Conservation (phyloP, 495 filamentous ascomycete species). For the Xylaria curta region DNA sequence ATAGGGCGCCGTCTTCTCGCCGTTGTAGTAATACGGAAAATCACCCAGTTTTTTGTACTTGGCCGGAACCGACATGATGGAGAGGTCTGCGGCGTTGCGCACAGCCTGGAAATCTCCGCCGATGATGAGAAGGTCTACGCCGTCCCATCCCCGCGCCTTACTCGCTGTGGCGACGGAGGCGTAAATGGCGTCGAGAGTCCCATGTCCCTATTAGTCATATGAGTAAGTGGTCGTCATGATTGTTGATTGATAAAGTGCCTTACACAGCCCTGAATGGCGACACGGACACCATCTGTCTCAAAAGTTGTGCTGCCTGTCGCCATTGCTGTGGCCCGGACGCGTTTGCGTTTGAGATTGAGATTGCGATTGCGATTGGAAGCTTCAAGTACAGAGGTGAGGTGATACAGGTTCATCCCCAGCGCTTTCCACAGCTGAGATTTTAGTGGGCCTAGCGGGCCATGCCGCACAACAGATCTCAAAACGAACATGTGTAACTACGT, state of each 20-base stretch:
- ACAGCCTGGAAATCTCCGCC: conserved; percentile 92
- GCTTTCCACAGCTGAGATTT: conserved; percentile 3
- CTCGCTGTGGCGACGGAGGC: conserved; percentile 69
- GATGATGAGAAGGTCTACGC: conserved; percentile 84
- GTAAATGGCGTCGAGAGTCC: conserved; percentile 89
- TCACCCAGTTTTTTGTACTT: conserved; percentile 88
- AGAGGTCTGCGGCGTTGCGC: conserved; percentile 85
- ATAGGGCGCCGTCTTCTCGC: conserved; percentile 75
- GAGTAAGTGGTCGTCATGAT: neutral
- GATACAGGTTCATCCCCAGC: neutral
- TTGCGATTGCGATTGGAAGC: no score
- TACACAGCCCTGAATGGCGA: conserved; percentile 83
- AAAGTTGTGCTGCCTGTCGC: conserved; percentile 26
- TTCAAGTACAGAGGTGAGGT: no score
- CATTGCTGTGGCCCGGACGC: neutral
- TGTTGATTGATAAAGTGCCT: conserved; percentile 34
- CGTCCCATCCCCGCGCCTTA: conserved; percentile 71
- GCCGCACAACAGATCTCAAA: conserved; percentile 6
- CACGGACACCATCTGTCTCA: conserved; percentile 52
- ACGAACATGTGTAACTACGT: neutral
- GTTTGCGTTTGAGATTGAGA: no score
- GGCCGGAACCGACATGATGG: conserved; percentile 80
- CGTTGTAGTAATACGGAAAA: conserved; percentile 92
- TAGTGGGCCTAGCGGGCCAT: conserved; percentile 13
- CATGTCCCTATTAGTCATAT: conserved; percentile 72